Conservation (phyloP, 169 alveolate species). For the Plasmodium falciparum region DNA sequence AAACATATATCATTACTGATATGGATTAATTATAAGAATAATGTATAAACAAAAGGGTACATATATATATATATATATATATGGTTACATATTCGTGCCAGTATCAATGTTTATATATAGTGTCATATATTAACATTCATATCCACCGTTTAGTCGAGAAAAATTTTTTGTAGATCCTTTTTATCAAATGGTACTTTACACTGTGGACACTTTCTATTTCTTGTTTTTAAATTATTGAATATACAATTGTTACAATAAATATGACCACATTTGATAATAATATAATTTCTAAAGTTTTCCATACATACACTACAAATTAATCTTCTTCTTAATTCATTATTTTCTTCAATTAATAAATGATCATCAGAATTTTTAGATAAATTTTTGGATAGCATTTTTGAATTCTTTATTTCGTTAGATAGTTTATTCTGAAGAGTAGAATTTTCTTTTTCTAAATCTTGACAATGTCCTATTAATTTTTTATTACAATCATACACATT, state of each 20-base stretch:
- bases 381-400: constrained; percentile 1
- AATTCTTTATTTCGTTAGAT: neutral
- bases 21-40: no score
- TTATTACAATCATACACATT: constrained; percentile 33
- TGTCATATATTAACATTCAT: neutral
- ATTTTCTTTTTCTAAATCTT: constrained; percentile 32
- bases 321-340: constrained; percentile 82
- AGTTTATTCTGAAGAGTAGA: constrained; percentile 4
- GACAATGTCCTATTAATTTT: constrained; percentile 49
- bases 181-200: constrained; percentile 86
- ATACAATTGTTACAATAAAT: constrained; percentile 86
- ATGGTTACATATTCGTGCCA: neutral
- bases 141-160: constrained; percentile 8
- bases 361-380: constrained; percentile 6
- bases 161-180: constrained; percentile 83
- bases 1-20: neutral
- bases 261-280: constrained; percentile 88
- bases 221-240: constrained; percentile 76
- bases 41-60: no score
- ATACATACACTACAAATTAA: constrained; percentile 87
- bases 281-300: constrained; percentile 87
- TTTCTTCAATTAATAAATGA: constrained; percentile 78
- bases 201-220: constrained; percentile 87
- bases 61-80: neutral
- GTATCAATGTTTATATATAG: no score